phyloP scores from a whole-genome alignment of 1,284 basidiomycete genomes.

The Microbotryomycetes sp. region DNA sequence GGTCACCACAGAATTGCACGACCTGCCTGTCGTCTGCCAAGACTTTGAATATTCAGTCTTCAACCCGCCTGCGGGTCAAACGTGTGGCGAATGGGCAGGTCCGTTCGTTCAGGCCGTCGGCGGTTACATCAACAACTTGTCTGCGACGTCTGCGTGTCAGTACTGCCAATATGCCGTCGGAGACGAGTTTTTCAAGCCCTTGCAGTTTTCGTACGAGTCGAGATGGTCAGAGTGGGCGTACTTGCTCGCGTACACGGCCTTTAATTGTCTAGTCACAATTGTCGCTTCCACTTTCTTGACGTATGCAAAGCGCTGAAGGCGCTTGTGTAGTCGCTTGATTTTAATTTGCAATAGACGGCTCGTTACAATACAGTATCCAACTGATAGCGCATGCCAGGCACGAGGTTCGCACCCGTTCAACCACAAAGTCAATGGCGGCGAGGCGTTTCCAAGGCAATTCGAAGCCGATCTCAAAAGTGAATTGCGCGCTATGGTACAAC shows the following conservation, averaged over 20 bases:
- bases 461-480: too few species aligned
- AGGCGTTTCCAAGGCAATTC: too few species aligned
- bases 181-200: slow-evolving; percentile 60
- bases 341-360: too few species aligned
- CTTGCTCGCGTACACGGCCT: slow-evolving; percentile 44
- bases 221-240: slow-evolving; percentile 6
- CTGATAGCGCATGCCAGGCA: too few species aligned
- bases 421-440: too few species aligned
- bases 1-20: slow-evolving; percentile 71
- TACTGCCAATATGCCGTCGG: slow-evolving; percentile 63
- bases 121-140: slow-evolving; percentile 71
- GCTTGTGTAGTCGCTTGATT: too few species aligned
- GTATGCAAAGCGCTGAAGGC: slow-evolving; percentile 52
- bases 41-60: slow-evolving; percentile 38
- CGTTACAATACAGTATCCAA: too few species aligned
- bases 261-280: slow-evolving; percentile 65
- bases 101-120: slow-evolving; percentile 39
- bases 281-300: slow-evolving; percentile 66
- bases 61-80: slow-evolving; percentile 39
- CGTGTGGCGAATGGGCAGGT: slow-evolving; percentile 37
- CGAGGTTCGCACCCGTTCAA: too few species aligned
- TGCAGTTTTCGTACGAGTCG: slow-evolving; percentile 59
- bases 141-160: slow-evolving; percentile 55
- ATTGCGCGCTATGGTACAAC: too few species aligned
- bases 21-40: slow-evolving; percentile 51